These are phyloP conservation scores for Diaporthe vaccinii DNA, from an alignment of 2,329 filamentous ascomycete genomes.

Conservation along the genomic window DNA sequence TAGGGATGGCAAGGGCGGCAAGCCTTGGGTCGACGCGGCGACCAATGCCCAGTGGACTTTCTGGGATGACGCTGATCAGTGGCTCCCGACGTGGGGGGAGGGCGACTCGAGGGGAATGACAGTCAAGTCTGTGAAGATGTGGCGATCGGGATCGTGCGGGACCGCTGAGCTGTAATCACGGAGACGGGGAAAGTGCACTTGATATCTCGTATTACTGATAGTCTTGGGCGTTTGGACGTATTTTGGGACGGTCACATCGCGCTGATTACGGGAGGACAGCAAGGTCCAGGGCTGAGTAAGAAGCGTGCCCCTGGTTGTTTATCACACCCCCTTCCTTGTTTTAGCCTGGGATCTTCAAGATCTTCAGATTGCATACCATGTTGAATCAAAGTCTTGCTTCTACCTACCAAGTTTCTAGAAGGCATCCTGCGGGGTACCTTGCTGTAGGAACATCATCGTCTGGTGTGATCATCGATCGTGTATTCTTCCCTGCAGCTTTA, in stretches of 20 bases:
- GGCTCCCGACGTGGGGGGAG: slow-evolving; percentile 63
- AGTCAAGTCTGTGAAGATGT: slow-evolving; percentile 62
- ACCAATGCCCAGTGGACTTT: slow-evolving; percentile 57
- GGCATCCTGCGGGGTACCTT: neutral
- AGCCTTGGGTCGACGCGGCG: slow-evolving; percentile 61
- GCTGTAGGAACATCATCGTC: neutral
- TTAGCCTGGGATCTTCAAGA: neutral
- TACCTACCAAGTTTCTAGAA: slow-evolving; percentile 20
- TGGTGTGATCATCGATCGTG: neutral
- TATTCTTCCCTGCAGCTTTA: neutral
- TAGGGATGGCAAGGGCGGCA: slow-evolving; percentile 57
- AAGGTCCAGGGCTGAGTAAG: slow-evolving; percentile 11
- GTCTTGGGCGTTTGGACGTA: slow-evolving; percentile 26
- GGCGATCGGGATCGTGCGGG: slow-evolving; percentile 54
- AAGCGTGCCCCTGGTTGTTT: slow-evolving; percentile 8
- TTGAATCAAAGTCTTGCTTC: neutral
- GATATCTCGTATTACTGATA: slow-evolving; percentile 25
- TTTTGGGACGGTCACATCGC: slow-evolving; percentile 31
- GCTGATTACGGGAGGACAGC: neutral
- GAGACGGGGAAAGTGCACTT: neutral
- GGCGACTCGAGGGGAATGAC: slow-evolving; percentile 59
- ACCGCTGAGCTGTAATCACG: slow-evolving; percentile 35
- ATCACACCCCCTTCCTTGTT: neutral
- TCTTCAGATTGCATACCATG: slow-evolving; percentile 16
- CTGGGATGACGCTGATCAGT: slow-evolving; percentile 55